Percentiles rank a stretch among this genome's conserved stretches.
These are phyloP conservation scores for Hyaloperonospora brassicae DNA, from an alignment of 352 stramenopile species.

Conservation along the genomic window DNA sequence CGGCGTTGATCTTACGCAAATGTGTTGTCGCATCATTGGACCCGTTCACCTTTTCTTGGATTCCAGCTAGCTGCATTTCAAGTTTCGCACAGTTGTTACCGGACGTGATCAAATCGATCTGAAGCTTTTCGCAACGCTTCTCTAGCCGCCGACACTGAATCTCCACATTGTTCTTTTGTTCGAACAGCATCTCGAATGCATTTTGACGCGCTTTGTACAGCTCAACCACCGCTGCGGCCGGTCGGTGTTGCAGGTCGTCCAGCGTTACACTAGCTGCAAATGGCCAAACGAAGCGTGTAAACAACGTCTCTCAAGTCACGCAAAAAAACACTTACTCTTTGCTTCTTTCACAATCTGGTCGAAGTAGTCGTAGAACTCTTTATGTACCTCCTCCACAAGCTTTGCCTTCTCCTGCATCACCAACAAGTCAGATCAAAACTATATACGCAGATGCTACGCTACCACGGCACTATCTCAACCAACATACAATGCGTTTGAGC, in stretches of 20 bases:
- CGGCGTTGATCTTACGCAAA: constrained; percentile 46
- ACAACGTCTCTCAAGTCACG: neutral
- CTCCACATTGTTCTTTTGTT: constrained; percentile 46
- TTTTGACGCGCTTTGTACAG: constrained; percentile 52
- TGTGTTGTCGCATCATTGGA: constrained; percentile 33
- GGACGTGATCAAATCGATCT: constrained; percentile 37
- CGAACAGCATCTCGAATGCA: constrained; percentile 49
- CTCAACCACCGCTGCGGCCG: constrained; percentile 38
- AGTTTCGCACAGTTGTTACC: constrained; percentile 41
- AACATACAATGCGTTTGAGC: constrained; percentile 46
- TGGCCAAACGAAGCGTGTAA: constrained; percentile 7
- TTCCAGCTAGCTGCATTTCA: constrained; percentile 35
- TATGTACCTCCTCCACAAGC: constrained; percentile 35
- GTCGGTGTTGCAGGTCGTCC: constrained; percentile 37
- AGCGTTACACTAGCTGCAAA: constrained; percentile 30
- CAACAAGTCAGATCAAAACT: neutral
- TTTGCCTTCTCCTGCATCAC: constrained; percentile 31
- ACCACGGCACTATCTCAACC: neutral
- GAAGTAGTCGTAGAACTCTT: constrained; percentile 43
- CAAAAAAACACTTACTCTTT: constrained; percentile 25
- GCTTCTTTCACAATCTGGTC: constrained; percentile 37
- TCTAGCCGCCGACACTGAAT: constrained; percentile 42
- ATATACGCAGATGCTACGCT: neutral
- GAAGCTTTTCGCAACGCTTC: constrained; percentile 42
- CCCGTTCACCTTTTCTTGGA: constrained; percentile 38